Base-by-base conservation (phyloP, 2,329 filamentous ascomycete genomes). In the Aspergillus pseudonomiae region DNA sequence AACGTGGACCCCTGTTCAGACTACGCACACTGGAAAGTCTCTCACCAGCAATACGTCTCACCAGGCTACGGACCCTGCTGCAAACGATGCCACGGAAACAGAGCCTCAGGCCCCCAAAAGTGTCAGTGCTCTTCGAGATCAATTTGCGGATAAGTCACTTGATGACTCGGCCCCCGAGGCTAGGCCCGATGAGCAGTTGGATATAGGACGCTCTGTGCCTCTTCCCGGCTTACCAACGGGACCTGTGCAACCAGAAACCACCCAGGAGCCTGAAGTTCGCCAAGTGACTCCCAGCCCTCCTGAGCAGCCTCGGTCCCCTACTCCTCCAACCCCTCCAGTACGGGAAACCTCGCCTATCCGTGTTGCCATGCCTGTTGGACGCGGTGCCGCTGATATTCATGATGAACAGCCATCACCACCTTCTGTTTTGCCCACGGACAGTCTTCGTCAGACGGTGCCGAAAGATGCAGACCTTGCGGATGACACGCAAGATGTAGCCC, bases 1-100 rank as follows among this genome's bases (percentile, higher is more conserved):
- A 83, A 90, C 88, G 39, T 98, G 94, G 94, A 93, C 88, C 30
- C 82, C 93, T 3, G 93, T 97, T 34, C 88, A 93, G 72, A 92
- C 90, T 12, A 87, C 86, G 11, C 84, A 86, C 61, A 94, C 89
- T 60, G 89, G 90, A 21, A 89, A 89, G 61, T 88, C 88, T 63
- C 82, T 78, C 11, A 73, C 74, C 32, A 84, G 83, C 71, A 83
- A 82, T 68, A 73, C 82, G 48, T 81, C 81, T 50, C 83, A 87
- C 64, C 88, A 94, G 73, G 84, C 85, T 66, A 91, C 91, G 4
- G 91, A 89, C 39, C 83, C 84, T 72, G 78, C 69, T 72, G 79
- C 78, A 67, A 79, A 82, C 59, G 77, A 78, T 2, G 81, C 82
- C 30, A 73, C 79, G 61, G 79, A 83, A 66, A 84, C 87, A 59